phyloP scores from a whole-genome alignment of 2,329 filamentous ascomycete genomes.

The Sporothrix brasiliensis region DNA sequence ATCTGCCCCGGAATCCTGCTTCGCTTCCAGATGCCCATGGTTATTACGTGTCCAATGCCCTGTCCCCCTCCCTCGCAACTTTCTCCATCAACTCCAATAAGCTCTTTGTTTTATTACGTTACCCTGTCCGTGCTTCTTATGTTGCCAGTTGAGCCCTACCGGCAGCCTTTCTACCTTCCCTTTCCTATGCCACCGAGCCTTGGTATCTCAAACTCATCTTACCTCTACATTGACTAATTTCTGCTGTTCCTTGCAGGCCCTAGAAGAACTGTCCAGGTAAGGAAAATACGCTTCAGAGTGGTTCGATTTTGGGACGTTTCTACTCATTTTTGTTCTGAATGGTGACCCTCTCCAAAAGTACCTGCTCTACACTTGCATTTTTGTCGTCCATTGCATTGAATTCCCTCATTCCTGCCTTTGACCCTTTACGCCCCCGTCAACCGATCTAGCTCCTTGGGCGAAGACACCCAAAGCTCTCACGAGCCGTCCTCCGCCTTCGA shows the following conservation, averaged over 20 bases:
- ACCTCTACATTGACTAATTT: conserved; percentile 25
- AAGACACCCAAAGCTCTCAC: background rate
- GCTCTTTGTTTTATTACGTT: background rate
- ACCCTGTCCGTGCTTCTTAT: background rate
- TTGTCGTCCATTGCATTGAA: background rate
- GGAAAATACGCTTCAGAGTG: background rate
- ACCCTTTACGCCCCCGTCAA: background rate
- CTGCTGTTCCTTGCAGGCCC: conserved; percentile 29
- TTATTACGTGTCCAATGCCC: background rate
- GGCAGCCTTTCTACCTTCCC: background rate
- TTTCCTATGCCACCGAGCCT: background rate
- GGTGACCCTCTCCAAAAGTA: background rate
- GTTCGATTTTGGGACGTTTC: conserved; percentile 11
- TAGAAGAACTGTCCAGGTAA: conserved; percentile 34
- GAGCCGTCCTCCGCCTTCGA: background rate
- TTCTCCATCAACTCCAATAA: background rate
- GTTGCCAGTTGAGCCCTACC: background rate
- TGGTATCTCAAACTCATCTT: background rate
- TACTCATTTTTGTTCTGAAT: background rate
- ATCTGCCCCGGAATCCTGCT: background rate
- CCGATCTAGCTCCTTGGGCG: conserved; percentile 3
- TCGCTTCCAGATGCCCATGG: background rate
- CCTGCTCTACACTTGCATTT: background rate
- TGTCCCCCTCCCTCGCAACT: background rate
- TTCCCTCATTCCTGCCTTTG: background rate